Percentiles rank a stretch among this genome's conserved stretches.
Evolutionary conservation across 257 asterid species (phyloP).

Genomic region (Plantago ovata): DNA sequence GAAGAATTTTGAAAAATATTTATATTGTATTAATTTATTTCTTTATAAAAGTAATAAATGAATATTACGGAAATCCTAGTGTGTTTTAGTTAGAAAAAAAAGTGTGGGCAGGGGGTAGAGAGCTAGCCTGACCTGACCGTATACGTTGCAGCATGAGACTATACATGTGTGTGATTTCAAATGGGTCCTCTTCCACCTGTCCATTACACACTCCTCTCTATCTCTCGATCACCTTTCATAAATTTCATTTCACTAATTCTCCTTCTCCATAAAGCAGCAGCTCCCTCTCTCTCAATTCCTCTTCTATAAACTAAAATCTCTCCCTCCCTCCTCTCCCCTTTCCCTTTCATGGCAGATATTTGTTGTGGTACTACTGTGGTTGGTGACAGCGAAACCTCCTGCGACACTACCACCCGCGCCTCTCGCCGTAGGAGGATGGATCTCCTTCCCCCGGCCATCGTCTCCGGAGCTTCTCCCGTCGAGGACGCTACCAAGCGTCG

Average conservation of each 20-base stretch:
- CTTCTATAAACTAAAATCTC: background rate
- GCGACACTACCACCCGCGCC: slow-evolving; percentile 32
- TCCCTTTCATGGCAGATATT: slow-evolving; percentile 55
- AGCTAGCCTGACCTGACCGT: too few species aligned
- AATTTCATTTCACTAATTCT: background rate
- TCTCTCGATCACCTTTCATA: too few species aligned
- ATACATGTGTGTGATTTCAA: background rate
- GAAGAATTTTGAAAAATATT: too few species aligned
- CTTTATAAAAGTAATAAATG: too few species aligned
- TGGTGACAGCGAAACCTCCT: slow-evolving; percentile 34
- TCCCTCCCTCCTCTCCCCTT: background rate
- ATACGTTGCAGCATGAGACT: background rate
- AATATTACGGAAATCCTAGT: too few species aligned
- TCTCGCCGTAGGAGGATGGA: slow-evolving; percentile 59
- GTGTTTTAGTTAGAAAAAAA: too few species aligned
- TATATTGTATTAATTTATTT: too few species aligned
- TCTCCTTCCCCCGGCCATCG: slow-evolving; percentile 32
- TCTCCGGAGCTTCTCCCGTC: slow-evolving; percentile 9
- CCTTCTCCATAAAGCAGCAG: background rate
- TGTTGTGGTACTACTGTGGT: slow-evolving; percentile 48
- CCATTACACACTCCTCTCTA: background rate
- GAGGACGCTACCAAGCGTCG: slow-evolving; percentile 31
- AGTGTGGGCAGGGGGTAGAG: too few species aligned
- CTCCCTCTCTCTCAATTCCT: background rate
- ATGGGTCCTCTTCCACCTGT: background rate